These are phyloP conservation scores for Xylaria hypoxylon DNA, from an alignment of 2,329 filamentous ascomycete species.

Conservation along the genomic window DNA sequence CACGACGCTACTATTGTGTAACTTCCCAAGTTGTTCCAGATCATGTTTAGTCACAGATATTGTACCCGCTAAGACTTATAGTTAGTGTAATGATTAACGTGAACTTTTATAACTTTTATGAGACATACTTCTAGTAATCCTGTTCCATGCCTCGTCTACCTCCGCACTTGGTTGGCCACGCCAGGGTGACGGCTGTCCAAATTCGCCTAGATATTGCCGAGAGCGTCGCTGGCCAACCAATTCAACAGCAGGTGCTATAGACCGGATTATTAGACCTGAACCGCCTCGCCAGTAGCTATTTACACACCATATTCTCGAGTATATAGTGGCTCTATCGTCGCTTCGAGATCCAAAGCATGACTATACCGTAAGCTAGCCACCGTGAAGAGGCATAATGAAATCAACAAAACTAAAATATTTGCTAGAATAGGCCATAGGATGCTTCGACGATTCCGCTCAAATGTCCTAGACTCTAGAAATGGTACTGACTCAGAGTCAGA, in stretches of 20 bases:
- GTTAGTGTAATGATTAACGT: background rate
- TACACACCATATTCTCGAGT: background rate
- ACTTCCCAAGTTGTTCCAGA: slow-evolving; percentile 12
- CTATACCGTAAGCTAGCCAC: background rate
- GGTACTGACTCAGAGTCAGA: background rate
- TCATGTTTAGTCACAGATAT: background rate
- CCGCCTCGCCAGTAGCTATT: background rate
- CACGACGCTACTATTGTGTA: slow-evolving; percentile 6
- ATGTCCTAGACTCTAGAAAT: background rate
- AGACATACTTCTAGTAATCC: background rate
- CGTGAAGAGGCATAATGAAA: background rate
- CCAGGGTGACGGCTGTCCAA: background rate
- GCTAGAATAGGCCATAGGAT: background rate
- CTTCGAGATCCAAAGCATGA: background rate
- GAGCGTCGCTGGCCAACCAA: background rate
- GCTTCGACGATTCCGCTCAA: background rate
- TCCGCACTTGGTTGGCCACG: background rate
- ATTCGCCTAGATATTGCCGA: slow-evolving; percentile 5
- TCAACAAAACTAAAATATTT: background rate
- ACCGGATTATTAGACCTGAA: background rate
- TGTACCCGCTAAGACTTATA: background rate
- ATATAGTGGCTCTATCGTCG: background rate
- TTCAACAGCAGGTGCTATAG: background rate
- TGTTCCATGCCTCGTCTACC: slow-evolving; percentile 1
- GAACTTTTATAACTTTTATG: too few relatives aligned